Evolutionary conservation across 768 basidiomycete genomes (phyloP), one percentile per base, ranked within the genome.

Genomic region (Botryobasidium botryosum): DNA sequence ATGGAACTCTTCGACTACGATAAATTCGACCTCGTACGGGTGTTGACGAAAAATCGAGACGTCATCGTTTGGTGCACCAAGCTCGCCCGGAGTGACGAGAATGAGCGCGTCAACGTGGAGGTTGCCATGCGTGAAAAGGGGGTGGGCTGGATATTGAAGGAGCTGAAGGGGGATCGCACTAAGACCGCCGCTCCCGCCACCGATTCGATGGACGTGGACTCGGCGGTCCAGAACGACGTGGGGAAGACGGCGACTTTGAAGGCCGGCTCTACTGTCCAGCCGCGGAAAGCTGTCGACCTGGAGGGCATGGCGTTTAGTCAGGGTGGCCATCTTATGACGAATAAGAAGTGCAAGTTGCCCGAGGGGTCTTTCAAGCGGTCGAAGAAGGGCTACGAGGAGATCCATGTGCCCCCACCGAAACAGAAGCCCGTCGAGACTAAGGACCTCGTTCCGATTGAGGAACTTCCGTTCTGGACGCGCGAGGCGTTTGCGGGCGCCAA

Each of bases 51-150:
- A 62, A 97, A 97, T 65, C 76, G 91, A 45, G 94, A 99, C 42
- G 81, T 87, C 47, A 69, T 97, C 40, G 88, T 96, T 0, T 99
- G 94, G 94, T 94, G 88, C 55, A 99, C 94, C 38, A 91, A 91
- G 62, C 72, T 96, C 40, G 83, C 87, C 62, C 75, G 92, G 21
- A 81, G 79, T 44, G 77, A 80, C 53, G 83, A 83, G 0, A 81
- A 96, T 36, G 86, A 87, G 58, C 74, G 81, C 37, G 75, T 91
- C 35, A 86, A 96, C 56, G 74, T 94, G 31, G 92, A 97, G 62
- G 92, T 97, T 3, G 87, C 87, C 0, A 99, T 99, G 94, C 71
- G 92, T 36, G 92, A 97, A 66, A 92, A 86, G 62, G 88, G 86
- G 12, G 73, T 91, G 7, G 91, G 87, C 0, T 97, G 90, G 90